Conservation (phyloP, 192 early-diverging fungal genomes). For the Coemansia aciculifera region DNA sequence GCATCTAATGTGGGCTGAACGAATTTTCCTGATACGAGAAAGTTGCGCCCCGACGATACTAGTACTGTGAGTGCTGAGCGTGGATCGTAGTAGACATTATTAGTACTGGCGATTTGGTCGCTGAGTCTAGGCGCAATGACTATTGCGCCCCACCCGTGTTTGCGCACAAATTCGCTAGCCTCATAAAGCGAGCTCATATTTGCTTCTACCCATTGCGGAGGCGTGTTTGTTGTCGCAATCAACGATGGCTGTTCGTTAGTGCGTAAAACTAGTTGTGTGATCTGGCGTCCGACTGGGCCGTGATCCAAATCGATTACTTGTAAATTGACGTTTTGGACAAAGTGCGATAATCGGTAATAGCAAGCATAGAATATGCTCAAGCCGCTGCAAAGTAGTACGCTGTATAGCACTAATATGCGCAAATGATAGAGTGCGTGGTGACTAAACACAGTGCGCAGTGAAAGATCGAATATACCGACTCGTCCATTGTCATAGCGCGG, state of each 20-base stretch:
- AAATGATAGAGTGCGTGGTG: constrained; percentile 3
- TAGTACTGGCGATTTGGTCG: neutral
- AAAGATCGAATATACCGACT: neutral
- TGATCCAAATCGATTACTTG: constrained; percentile 16
- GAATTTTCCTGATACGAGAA: neutral
- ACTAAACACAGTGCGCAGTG: neutral
- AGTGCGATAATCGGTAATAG: neutral
- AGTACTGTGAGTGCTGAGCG: constrained; percentile 3
- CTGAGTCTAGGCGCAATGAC: neutral
- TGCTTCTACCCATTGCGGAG: constrained; percentile 10
- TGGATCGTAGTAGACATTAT: neutral
- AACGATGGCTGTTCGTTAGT: neutral
- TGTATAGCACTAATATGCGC: constrained; percentile 14
- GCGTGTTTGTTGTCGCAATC: neutral
- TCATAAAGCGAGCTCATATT: neutral
- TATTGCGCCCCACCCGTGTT: constrained; percentile 21
- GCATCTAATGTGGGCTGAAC: constrained; percentile 10
- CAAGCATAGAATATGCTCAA: constrained; percentile 3
- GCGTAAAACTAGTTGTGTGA: neutral
- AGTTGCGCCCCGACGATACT: constrained; percentile 11
- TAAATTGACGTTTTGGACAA: neutral
- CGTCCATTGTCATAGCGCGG: constrained; percentile 12
- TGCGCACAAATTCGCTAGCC: constrained; percentile 7
- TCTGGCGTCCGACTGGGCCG: neutral
- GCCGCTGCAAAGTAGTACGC: constrained; percentile 4